Conservation (phyloP, 305 asterid species). For the Rubia peregrina region DNA sequence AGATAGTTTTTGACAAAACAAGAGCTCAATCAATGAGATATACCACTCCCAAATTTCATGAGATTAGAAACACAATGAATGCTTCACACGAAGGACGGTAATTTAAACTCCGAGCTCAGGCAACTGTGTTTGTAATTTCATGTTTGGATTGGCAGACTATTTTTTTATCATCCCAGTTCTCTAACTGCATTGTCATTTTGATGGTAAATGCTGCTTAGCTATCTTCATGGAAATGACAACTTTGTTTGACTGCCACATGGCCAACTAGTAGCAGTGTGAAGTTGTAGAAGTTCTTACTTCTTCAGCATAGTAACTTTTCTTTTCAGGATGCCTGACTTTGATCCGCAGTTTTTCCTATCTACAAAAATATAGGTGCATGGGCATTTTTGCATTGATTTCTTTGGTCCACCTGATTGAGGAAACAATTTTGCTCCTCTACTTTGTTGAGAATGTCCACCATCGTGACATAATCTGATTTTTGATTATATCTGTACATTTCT, state of each 20-base stretch:
- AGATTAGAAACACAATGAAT: not conserved
- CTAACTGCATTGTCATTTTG: not conserved
- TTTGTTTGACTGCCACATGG: not conserved
- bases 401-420: not conserved
- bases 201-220: not conserved
- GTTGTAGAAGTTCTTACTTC: not conserved
- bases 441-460: not conserved
- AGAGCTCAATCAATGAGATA: not conserved
- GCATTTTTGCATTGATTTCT: not conserved
- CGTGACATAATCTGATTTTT: not conserved
- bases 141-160: not conserved
- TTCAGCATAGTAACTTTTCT: not conserved
- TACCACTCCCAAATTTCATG: not conserved
- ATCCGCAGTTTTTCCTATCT: not conserved
- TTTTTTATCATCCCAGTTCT: not conserved
- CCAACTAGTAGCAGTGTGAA: not conserved
- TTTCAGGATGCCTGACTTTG: not conserved
- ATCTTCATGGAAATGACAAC: not conserved
- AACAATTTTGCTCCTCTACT: not conserved
- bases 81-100: not conserved
- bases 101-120: not conserved
- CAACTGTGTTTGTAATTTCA: not conserved
- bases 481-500: not conserved
- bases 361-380: not conserved
- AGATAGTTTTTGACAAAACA: not conserved